Evolutionary conservation across 257 asterid genomes (phyloP), one percentile per base, ranked within the genome.

Genomic region (Nicotiana noctiflora): DNA sequence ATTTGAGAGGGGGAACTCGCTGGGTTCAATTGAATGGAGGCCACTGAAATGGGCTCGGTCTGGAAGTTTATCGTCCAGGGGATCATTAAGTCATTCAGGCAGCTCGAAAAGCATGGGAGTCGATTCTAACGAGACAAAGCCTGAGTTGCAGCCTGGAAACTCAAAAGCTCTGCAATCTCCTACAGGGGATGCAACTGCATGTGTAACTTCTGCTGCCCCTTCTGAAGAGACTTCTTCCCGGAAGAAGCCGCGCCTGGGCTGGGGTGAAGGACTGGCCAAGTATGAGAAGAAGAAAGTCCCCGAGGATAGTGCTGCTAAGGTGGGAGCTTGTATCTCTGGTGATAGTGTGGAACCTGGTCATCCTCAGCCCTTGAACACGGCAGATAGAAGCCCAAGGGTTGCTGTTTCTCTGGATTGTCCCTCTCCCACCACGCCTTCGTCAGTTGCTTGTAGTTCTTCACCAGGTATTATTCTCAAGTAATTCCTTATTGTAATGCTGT

Each of bases 231-330:
- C 85, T 53, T 79, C 86, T 80, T 94, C 98, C 70, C 87, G 97
- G 84, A 96, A 94, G 93, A 96, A 96, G 88, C 97, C 95, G 1
- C 98, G 99, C 34, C 91, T 96, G 80, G 97, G 98, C 81, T 96
- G 98, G 98, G 99, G 99, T 63, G 98, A 92, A 88, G 99, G 98
- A 64, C 91, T 96, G 32, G 99, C 99, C 6, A 96, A 96, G 89
- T 93, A 85, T 83, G 99, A 96, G 90, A 96, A 92, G 87, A 92
- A 96, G 90, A 93, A 89, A 85, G 97, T 93, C 52, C 89, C 91
- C 80, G 99, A 91, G 83, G 97, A 91, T 79, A 80, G 83, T 81
- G 82, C 75, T 40, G 4, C 77, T 55, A 84, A 87, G 80, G 84
- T 81, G 75, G 88, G 83, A 5, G 46, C 56, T 31, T 77, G 67